Conservation (phyloP, 306 rosid species). For the Prunus kanzakura region DNA sequence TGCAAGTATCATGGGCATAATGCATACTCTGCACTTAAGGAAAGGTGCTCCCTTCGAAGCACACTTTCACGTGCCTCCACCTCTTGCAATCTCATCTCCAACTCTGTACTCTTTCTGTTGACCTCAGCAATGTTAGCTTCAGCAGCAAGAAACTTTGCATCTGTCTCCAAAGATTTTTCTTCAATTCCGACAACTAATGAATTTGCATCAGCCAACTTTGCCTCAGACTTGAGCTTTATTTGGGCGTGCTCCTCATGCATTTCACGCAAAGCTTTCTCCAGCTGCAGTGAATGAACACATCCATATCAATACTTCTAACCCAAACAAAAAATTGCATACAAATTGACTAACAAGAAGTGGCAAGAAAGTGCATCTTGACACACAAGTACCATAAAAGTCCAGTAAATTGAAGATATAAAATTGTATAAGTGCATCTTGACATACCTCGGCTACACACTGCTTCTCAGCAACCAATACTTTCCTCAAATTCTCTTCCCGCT, state of each 20-base stretch:
- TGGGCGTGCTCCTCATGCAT: constrained; percentile 54
- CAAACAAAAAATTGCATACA: constrained; percentile 4
- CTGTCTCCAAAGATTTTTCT: constrained; percentile 62
- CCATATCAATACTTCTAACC: not conserved
- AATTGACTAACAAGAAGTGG: constrained; percentile 8
- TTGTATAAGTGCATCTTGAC: not conserved
- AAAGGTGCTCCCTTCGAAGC: constrained; percentile 61
- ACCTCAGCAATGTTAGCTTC: constrained; percentile 79
- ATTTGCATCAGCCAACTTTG: constrained; percentile 64
- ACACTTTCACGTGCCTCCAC: constrained; percentile 67
- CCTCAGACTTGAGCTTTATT: constrained; percentile 44
- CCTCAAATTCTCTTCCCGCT: constrained; percentile 69
- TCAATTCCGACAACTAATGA: constrained; percentile 65
- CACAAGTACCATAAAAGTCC: too few species aligned
- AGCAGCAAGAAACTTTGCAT: constrained; percentile 65
- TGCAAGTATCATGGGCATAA: not conserved
- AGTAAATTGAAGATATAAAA: too few species aligned
- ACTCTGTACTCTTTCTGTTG: constrained; percentile 60
- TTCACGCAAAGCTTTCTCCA: constrained; percentile 64
- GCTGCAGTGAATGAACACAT: constrained; percentile 47
- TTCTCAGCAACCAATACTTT: constrained; percentile 60
- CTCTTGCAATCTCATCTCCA: constrained; percentile 73
- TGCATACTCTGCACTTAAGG: constrained; percentile 67
- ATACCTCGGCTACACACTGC: constrained; percentile 69
- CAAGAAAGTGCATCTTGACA: not conserved